Base-by-base conservation (phyloP, 768 basidiomycete species). In the Russula griseocarnosa region DNA sequence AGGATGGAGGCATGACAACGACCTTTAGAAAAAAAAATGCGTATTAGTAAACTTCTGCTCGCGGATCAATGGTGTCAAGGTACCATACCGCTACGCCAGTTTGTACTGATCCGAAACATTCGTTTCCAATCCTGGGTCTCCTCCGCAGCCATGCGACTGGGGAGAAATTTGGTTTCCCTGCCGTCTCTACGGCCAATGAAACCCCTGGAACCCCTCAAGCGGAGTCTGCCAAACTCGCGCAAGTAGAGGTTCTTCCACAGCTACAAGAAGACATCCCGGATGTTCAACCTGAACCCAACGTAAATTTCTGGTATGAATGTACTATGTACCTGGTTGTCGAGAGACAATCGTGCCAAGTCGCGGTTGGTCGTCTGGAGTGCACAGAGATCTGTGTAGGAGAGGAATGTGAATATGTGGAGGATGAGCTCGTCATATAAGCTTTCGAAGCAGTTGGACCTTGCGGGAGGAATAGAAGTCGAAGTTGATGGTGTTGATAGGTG, bases 71-170 rank as follows among this genome's bases (percentile, higher is more conserved):
- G 22, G 70, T 60, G 69, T 44, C 49, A 51, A n/a, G 58, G 51
- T 52, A 38, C 60, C 79, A 67, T 69, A 91, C 90, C 90, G 74
- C 76, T 87, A 72, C 81, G 82, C 90, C 90, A 92, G 68, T 92
- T 92, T 18, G 84, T 84, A 69, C 87, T 90, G 66, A 91, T 87
- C 60, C 88, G 81, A 73, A 90, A 92, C 89, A 92, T 90, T 83
- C 83, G 88, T 73, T 89, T 91, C 90, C 90, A 92, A 70, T 90
- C 84, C 71, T 79, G 82, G 52, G 74, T 62, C 34, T 76, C 71
- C 40, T 74, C 72, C 22, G 75, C 66, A 47, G 60, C 55, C 30
- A 44, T 81, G 71, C 85, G 74, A 30, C 78, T 79, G 13, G 88
- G 88, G 32, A 92, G 75, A 2, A 81, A 77, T 69, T 78, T 84